Conservation (phyloP, 768 basidiomycete genomes). For the Suillus alpinus region DNA sequence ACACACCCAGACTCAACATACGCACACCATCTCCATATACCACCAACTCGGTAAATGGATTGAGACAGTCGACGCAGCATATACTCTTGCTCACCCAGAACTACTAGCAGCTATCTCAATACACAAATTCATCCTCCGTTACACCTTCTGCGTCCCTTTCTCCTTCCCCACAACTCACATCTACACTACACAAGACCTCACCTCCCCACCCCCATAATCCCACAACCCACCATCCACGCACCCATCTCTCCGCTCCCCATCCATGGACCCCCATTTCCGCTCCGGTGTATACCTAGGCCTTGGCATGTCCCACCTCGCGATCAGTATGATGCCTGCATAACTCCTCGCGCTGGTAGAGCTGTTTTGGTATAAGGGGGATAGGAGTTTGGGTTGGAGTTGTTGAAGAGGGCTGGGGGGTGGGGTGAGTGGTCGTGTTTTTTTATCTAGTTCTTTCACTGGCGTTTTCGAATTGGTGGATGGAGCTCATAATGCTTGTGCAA, state of each 20-base stretch:
- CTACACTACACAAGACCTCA: no score
- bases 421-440: neutral
- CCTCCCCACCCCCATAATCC: no score
- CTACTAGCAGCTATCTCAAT: neutral
- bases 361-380: no score
- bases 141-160: no score
- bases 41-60: constrained; percentile 75
- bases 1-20: constrained; percentile 72
- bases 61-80: constrained; percentile 63
- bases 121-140: no score
- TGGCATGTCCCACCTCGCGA: neutral
- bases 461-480: neutral
- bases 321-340: constrained; percentile 80
- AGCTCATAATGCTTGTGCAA: no score
- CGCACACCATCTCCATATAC: constrained; percentile 80
- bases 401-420: constrained; percentile 70
- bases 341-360: constrained; percentile 81
- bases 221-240: no score
- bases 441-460: no score
- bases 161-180: no score
- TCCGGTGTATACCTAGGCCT: no score
- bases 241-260: no score
- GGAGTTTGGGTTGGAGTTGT: constrained; percentile 56
- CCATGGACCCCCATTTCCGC: no score
- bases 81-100: constrained; percentile 31